These are phyloP conservation scores for Bocquillonia castaneifolia DNA, from an alignment of 441 rosid genomes.

Conservation along the genomic window DNA sequence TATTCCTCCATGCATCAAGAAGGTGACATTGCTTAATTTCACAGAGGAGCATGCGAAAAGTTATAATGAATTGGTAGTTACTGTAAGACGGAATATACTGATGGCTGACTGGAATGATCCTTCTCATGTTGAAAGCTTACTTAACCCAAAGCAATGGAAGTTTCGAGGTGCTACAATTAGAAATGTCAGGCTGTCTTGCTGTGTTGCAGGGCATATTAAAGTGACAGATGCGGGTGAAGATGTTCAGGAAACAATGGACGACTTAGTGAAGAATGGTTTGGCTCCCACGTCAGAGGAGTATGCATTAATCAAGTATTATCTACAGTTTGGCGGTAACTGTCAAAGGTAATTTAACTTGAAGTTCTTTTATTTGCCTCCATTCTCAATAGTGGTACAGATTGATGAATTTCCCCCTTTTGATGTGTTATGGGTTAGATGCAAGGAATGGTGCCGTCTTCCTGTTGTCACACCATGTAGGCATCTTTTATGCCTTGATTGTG, in stretches of 20 bases:
- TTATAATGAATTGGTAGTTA: slow-evolving; percentile 88
- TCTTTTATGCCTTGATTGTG: slow-evolving; percentile 82
- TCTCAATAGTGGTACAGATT: slow-evolving; percentile 8
- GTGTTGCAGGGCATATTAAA: slow-evolving; percentile 93
- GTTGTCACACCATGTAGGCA: slow-evolving; percentile 89
- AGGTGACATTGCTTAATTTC: slow-evolving; percentile 65
- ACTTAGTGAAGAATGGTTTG: slow-evolving; percentile 53
- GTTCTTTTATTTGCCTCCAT: neutral
- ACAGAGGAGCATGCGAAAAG: slow-evolving; percentile 76
- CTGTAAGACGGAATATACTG: slow-evolving; percentile 83
- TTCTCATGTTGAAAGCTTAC: slow-evolving; percentile 92
- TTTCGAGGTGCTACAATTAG: slow-evolving; percentile 59
- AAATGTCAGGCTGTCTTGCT: slow-evolving; percentile 87
- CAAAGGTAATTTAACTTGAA: slow-evolving; percentile 46
- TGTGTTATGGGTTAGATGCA: neutral
- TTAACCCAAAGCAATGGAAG: slow-evolving; percentile 94
- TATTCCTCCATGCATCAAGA: slow-evolving; percentile 93
- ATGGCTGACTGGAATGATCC: slow-evolving; percentile 99
- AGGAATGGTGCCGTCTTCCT: slow-evolving; percentile 42
- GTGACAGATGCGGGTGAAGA: slow-evolving; percentile 78
- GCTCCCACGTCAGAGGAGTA: slow-evolving; percentile 62
- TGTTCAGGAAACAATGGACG: slow-evolving; percentile 92
- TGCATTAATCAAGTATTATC: slow-evolving; percentile 57
- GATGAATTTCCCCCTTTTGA: neutral
- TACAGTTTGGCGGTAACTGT: slow-evolving; percentile 79